Evolutionary conservation across 805 yeast species (phyloP), one percentile per base, ranked within the genome.

Genomic region (Schwanniomyces vanrijiae): DNA sequence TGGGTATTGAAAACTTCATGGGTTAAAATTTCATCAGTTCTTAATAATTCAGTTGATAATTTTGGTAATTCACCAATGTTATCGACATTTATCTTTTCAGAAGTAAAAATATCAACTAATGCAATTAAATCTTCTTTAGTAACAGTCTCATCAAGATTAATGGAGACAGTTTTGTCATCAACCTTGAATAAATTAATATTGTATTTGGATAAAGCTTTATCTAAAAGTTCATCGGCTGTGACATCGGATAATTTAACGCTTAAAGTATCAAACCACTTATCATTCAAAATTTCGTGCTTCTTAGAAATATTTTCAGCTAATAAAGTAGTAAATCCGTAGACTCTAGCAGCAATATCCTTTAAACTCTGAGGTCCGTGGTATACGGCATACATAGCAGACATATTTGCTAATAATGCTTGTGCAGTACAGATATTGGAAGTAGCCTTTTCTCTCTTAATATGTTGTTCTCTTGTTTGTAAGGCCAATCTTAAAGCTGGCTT

Each of bases 401-500:
- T 90, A 65, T 94, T 94, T 16, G 99, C 99, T 52, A 94, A 74
- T 46, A 94, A 76, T 20, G 97, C 97, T 75, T 94, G 99, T 7
- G 99, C 97, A 16, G 99, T 94, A 73, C 99, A 94, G 49, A 94
- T 94, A 66, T 94, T 94, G 25, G 97, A 90, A 16, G 99, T 94
- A 13, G 99, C 99, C 71, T 88, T 91, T 65, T 94, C 99, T 66
- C 99, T 82, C 68, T 91, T 88, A 63, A 94, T 94, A 67, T 94
- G 99, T 67, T 94, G 99, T 68, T 94, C 99, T 71, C 99, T 86
- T 4, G 99, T 94, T 75, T 94, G 99, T 56, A 94, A 78, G 3
- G 99, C 98, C 57, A 94, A 77, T 66, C 99, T 82, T 51, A 86
- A 77, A 3, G 97, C 98, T n/a, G 78, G 81, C 54, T 87, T 83